Base-by-base conservation (phyloP, 2,329 filamentous ascomycete species). In the Rhynchosporium graminicola region DNA sequence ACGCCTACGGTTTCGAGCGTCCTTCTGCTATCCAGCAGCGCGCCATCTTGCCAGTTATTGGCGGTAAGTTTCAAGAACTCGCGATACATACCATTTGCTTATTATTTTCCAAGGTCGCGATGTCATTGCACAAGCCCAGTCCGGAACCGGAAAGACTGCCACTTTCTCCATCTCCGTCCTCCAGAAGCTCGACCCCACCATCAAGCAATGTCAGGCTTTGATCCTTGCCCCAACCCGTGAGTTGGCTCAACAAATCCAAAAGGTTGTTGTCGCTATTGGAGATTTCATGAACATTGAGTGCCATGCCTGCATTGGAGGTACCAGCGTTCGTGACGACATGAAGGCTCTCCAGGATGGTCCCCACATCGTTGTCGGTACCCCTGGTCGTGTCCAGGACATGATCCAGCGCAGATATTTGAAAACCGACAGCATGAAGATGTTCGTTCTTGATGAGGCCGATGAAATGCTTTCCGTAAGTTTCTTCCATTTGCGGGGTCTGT, bases 271-370 rank as follows among this genome's bases (percentile, higher is more conserved):
- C 76, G 95, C 95, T 76, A 96, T 99, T 69, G 95, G 95, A 78
- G 95, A 99, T 82, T 99, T 97, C 86, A 98, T 99, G 95, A 95
- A 91, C 81, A 87, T 99, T 73, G 91, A 97, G 82, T 97, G 94
- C 87, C 95, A 99, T 79, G 95, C 95, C 77, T 99, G 95, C 82
- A 98, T 99, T 80, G 95, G 95, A 80, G 95, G 96, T 75, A 99
- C 95, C 79, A 95, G 90, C 78, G 92, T 99, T 72, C 91, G 95
- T 78, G 96, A 99, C 69, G 95, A 98, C 82, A 98, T 98, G 89
- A 96, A 95, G 85, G 91, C 92, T 73, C 91, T 99, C 68, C 87
- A 93, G 79, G 92, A 97, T 65, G 96, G 95, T 68, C 94, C 92
- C 73, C 95, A 98, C 82, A 90, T 99, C 76, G 93, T 99, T 73